Percentiles rank a stretch among this genome's conserved stretches.
Evolutionary conservation across 2,329 filamentous ascomycete genomes (phyloP).

Genomic region (Harringtonia lauricola): DNA sequence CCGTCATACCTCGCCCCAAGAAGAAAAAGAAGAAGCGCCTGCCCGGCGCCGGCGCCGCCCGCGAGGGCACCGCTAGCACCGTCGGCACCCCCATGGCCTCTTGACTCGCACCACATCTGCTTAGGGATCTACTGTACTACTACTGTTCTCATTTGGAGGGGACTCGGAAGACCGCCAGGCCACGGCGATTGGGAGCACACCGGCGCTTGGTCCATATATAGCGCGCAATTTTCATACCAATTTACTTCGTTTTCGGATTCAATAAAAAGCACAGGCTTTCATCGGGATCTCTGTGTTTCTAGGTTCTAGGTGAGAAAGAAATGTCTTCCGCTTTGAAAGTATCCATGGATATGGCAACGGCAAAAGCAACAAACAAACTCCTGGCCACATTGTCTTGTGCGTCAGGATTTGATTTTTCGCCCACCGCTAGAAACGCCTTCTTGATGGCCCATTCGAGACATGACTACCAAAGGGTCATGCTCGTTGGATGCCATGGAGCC

Average conservation of each 20-base stretch:
- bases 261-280: no score
- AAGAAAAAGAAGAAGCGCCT: conserved; percentile 68
- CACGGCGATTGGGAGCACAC: background rate
- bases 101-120: background rate
- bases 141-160: no score
- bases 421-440: conserved; percentile 23
- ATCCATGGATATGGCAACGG: no score
- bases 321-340: no score
- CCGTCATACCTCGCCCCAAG: conserved; percentile 60
- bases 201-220: background rate
- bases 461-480: conserved; percentile 63
- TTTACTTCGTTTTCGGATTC: no score
- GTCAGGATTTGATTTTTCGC: conserved; percentile 30
- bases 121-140: no score
- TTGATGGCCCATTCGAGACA: conserved; percentile 56
- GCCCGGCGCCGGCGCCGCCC: conserved; percentile 25
- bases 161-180: no score
- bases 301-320: no score
- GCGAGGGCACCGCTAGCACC: conserved; percentile 48
- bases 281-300: no score
- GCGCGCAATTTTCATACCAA: no score
- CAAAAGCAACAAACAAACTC: no score
- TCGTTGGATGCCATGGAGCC: conserved; percentile 82
- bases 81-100: conserved; percentile 40
- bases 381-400: no score